Conservation (phyloP, 257 asterid genomes). For the Gentiana dahurica region DNA sequence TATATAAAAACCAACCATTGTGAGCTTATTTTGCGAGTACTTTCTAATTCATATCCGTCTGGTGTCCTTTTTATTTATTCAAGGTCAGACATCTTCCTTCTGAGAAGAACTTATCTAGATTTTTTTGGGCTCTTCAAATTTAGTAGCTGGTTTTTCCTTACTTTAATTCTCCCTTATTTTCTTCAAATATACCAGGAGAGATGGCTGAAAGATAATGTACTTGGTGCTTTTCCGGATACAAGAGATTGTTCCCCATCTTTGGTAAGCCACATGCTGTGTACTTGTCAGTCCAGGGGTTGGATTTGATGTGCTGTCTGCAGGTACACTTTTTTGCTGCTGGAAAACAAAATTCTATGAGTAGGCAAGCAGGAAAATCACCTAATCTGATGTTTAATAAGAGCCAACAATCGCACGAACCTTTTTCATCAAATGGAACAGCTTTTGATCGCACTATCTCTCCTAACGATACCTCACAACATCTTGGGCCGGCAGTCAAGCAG, state of each 20-base stretch:
- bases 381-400: slow-evolving; percentile 38
- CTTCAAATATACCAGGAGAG: slow-evolving; percentile 47
- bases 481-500: slow-evolving; percentile 77
- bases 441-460: slow-evolving; percentile 28
- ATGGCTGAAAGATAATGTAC: slow-evolving; percentile 86
- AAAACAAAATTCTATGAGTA: slow-evolving; percentile 47
- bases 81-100: not conserved
- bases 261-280: slow-evolving; percentile 31
- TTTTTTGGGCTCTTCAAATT: not conserved
- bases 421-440: slow-evolving; percentile 41
- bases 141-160: not conserved
- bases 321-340: slow-evolving; percentile 61
- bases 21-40: no score
- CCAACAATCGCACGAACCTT: slow-evolving; percentile 52
- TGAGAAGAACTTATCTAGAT: not conserved
- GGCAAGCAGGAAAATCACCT: slow-evolving; percentile 47
- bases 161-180: slow-evolving; percentile 8
- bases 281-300: slow-evolving; percentile 13
- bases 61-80: not conserved
- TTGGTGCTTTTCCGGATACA: slow-evolving; percentile 80
- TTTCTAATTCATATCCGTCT: no score
- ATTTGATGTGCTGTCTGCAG: slow-evolving; percentile 28
- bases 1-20: no score
- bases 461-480: slow-evolving; percentile 45
- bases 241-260: slow-evolving; percentile 73